These are phyloP conservation scores for Neurospora pannonica DNA, from an alignment of 495 filamentous ascomycete genomes.

Conservation along the genomic window DNA sequence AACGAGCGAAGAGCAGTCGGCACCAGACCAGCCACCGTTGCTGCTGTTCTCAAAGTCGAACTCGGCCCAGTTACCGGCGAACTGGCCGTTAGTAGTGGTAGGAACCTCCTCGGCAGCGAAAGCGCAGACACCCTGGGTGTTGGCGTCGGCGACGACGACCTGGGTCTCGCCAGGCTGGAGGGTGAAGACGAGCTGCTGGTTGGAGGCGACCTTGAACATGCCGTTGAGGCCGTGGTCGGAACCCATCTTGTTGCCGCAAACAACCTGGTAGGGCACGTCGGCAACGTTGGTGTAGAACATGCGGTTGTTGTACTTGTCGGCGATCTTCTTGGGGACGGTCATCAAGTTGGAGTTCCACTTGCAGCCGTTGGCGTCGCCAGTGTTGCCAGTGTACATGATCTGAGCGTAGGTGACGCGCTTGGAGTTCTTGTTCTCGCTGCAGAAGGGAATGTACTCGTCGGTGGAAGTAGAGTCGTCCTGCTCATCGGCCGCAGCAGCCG, in stretches of 20 bases:
- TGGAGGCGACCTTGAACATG: slow-evolving; percentile 17
- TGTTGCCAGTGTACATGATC: slow-evolving; percentile 27
- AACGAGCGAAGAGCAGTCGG: slow-evolving; percentile 29
- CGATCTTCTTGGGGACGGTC: slow-evolving; percentile 25
- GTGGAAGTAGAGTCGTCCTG: background rate
- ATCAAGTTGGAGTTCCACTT: slow-evolving; percentile 30
- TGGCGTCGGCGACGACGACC: slow-evolving; percentile 20
- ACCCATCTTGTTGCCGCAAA: slow-evolving; percentile 32
- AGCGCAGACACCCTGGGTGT: slow-evolving; percentile 28
- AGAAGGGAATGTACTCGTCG: slow-evolving; percentile 15
- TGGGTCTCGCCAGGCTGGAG: slow-evolving; percentile 25
- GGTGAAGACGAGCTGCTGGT: slow-evolving; percentile 20
- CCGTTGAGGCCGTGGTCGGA: slow-evolving; percentile 19
- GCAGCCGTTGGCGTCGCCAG: slow-evolving; percentile 19
- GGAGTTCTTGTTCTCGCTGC: slow-evolving; percentile 8
- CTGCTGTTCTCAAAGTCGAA: slow-evolving; percentile 23
- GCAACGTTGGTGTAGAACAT: slow-evolving; percentile 27
- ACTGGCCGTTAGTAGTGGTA: slow-evolving; percentile 17
- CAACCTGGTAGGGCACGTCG: slow-evolving; percentile 15
- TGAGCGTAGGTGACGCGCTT: slow-evolving; percentile 30
- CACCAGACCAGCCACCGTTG: slow-evolving; percentile 30
- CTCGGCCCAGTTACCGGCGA: slow-evolving; percentile 28
- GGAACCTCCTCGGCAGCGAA: slow-evolving; percentile 15
- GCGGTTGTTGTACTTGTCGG: slow-evolving; percentile 24
- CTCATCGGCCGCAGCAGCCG: background rate